Evolutionary conservation across 2,329 filamentous ascomycete genomes (phyloP).

Genomic region (Fusarium chaquense): DNA sequence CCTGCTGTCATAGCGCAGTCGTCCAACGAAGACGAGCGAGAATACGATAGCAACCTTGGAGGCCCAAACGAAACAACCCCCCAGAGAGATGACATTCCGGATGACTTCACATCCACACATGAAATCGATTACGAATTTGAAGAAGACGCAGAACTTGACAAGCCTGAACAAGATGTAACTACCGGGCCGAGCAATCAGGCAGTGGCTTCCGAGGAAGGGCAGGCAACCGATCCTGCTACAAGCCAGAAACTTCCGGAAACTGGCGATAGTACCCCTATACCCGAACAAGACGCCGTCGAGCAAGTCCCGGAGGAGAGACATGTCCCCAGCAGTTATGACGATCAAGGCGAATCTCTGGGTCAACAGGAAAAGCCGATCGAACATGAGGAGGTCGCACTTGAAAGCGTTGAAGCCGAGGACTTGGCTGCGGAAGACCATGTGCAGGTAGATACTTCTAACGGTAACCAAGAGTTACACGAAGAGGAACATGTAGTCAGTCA

Average conservation of each 20-base stretch:
- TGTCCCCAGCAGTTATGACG: conserved; percentile 22
- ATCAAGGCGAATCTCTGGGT: conserved; percentile 29
- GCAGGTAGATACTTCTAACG: conserved; percentile 26
- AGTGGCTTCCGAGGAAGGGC: not conserved
- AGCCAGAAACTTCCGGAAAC: conserved; percentile 2
- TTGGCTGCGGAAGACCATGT: conserved; percentile 11
- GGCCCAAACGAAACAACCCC: conserved; percentile 14
- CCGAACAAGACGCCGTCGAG: conserved; percentile 7
- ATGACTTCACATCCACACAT: conserved; percentile 36
- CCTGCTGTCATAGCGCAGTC: conserved; percentile 15
- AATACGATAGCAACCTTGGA: conserved; percentile 10
- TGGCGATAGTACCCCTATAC: conserved; percentile 4
- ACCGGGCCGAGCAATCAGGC: conserved; percentile 22
- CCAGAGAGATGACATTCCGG: conserved; percentile 12
- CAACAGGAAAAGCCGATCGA: conserved; percentile 11
- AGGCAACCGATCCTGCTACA: not conserved
- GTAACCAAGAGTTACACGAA: conserved; percentile 16
- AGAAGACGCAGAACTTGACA: conserved; percentile 37
- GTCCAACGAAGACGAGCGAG: conserved; percentile 8
- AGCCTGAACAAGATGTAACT: conserved; percentile 6
- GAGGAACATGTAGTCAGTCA: conserved; percentile 8
- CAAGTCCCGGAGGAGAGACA: conserved; percentile 32
- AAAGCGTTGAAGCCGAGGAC: conserved; percentile 19
- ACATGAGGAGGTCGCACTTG: conserved; percentile 2
- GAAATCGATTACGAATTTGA: conserved; percentile 51